These are phyloP conservation scores for Suillus sp. DNA, from an alignment of 768 basidiomycete species.

Conservation along the genomic window DNA sequence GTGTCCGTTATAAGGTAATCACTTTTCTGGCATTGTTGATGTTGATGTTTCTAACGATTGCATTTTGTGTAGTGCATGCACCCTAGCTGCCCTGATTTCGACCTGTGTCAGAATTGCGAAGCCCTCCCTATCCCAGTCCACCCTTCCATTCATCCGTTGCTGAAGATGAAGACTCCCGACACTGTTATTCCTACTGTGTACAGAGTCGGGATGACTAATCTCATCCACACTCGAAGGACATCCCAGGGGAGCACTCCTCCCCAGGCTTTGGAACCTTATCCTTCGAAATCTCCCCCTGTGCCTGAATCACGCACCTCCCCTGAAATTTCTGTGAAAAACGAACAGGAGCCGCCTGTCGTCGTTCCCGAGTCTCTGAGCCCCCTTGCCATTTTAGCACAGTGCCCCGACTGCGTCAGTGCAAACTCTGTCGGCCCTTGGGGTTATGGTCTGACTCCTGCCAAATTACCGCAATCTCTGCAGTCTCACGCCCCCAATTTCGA, in stretches of 20 bases:
- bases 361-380: neutral
- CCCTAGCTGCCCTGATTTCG: conserved; percentile 74
- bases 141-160: conserved; percentile 65
- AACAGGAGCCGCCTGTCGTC: neutral
- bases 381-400: neutral
- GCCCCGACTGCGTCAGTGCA: neutral
- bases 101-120: conserved; percentile 80
- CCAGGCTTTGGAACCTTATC: neutral
- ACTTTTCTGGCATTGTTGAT: neutral
- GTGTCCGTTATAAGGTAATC: conserved; percentile 71
- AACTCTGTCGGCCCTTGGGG: neutral
- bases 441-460: conserved; percentile 2
- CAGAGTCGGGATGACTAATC: conserved; percentile 25
- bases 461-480: neutral
- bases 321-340: neutral
- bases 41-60: conserved; percentile 4
- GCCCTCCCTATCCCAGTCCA: conserved; percentile 78
- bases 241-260: neutral
- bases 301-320: neutral
- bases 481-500: neutral
- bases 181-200: conserved; percentile 49
- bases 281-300: neutral
- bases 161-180: conserved; percentile 67
- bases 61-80: conserved; percentile 69
- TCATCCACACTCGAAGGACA: neutral